Evolutionary conservation across 2,329 filamentous ascomycete species (phyloP).

Genomic region (Fusarium setosum): DNA sequence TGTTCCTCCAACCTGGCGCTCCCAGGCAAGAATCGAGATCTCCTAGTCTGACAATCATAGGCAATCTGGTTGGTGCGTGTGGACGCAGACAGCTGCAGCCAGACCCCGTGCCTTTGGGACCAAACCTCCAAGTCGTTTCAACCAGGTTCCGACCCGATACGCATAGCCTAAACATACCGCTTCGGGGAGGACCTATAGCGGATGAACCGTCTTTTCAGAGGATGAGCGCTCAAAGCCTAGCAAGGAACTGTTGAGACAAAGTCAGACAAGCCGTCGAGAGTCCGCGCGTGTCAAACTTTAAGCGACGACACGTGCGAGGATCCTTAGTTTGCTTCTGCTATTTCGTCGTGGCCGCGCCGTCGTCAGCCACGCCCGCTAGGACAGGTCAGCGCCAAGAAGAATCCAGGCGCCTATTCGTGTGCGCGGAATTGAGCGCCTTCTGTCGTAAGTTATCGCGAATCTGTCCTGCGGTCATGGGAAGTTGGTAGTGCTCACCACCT

Average conservation of each 20-base stretch:
- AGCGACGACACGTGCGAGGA: slow-evolving; percentile 42
- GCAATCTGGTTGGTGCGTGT: slow-evolving; percentile 21
- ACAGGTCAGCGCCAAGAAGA: slow-evolving; percentile 28
- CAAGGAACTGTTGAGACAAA: slow-evolving; percentile 29
- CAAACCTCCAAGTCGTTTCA: slow-evolving; percentile 22
- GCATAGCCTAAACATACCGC: background rate
- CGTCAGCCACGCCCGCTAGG: slow-evolving; percentile 33
- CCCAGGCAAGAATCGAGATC: slow-evolving; percentile 31
- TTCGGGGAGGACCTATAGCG: slow-evolving; percentile 12
- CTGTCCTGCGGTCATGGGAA: background rate
- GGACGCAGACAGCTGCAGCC: slow-evolving; percentile 9
- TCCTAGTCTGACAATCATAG: slow-evolving; percentile 26
- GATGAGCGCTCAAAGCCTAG: slow-evolving; percentile 15
- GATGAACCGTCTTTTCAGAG: slow-evolving; percentile 11
- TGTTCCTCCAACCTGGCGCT: slow-evolving; percentile 27
- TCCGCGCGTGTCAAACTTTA: slow-evolving; percentile 41
- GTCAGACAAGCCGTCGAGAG: slow-evolving; percentile 25
- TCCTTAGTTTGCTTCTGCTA: slow-evolving; percentile 35
- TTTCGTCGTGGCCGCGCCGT: slow-evolving; percentile 29
- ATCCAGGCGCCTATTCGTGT: background rate
- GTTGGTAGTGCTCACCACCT: background rate
- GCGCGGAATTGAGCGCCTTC: slow-evolving; percentile 3
- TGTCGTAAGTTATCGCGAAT: background rate
- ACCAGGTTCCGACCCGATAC: slow-evolving; percentile 2
- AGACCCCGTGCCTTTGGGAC: slow-evolving; percentile 5